A percentile compares a stretch with the other conserved stretches of the same genome.
These are phyloP conservation scores for Neolentinus lepideus DNA, from an alignment of 1,284 basidiomycete species.

Conservation along the genomic window DNA sequence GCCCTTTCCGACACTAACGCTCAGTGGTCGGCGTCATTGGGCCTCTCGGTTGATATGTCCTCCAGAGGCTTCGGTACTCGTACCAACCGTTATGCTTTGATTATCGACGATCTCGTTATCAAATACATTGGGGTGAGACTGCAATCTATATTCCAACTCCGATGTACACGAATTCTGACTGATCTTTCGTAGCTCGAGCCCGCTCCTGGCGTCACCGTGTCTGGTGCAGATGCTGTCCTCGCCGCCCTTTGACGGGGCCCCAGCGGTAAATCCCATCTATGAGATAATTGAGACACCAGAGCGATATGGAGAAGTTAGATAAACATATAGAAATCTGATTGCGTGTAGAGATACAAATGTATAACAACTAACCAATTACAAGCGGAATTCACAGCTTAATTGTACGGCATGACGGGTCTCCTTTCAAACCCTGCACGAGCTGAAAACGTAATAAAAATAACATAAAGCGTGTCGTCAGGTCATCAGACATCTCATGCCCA, in stretches of 20 bases:
- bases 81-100: constrained; percentile 62
- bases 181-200: constrained; percentile 38
- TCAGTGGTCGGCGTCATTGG: constrained; percentile 58
- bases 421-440: no score
- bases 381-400: no score
- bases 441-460: no score
- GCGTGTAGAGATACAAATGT: no score
- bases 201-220: constrained; percentile 48
- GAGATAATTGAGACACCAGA: no score
- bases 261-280: neutral
- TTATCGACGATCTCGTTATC: constrained; percentile 67
- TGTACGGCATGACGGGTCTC: no score
- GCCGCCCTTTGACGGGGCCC: constrained; percentile 32
- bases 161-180: neutral
- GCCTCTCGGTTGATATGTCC: constrained; percentile 56
- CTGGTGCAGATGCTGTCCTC: constrained; percentile 62
- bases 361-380: no score
- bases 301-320: neutral
- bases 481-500: neutral
- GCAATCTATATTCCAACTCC: neutral
- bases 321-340: neutral
- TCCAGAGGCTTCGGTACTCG: constrained; percentile 52
- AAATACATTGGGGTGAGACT: constrained; percentile 50
- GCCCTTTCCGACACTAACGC: constrained; percentile 59
- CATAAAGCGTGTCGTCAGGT: no score